A percentile compares a stretch with the other conserved stretches of the same genome.
Evolutionary conservation across 140 eudicot genomes (phyloP).

Genomic region (Oenanthe javanica): DNA sequence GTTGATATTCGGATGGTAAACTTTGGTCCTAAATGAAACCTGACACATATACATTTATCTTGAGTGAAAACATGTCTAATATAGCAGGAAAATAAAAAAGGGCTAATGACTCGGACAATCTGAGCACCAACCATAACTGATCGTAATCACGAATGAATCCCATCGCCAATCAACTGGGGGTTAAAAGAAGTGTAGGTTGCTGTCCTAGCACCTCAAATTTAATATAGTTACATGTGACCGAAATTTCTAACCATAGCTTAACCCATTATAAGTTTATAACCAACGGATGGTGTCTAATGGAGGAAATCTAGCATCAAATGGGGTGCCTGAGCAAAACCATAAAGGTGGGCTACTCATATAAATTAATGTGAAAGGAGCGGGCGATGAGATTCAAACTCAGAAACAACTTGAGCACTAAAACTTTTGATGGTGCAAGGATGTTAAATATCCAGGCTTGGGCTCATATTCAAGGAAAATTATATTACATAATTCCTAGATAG

Average conservation of each 20-base stretch:
- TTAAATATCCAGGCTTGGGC: neutral
- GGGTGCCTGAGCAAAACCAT: too few relatives aligned
- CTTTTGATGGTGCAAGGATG: neutral
- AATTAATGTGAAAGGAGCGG: neutral
- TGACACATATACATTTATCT: neutral
- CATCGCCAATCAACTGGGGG: neutral
- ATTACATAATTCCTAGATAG: neutral
- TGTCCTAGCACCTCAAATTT: neutral
- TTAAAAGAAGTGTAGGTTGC: neutral
- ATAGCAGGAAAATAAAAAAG: too few relatives aligned
- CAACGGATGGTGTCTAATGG: too few relatives aligned
- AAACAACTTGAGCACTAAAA: neutral
- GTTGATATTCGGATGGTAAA: slow-evolving; percentile 70
- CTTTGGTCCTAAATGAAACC: slow-evolving; percentile 66
- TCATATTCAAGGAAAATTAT: too few relatives aligned
- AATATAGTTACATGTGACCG: neutral
- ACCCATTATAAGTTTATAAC: neutral
- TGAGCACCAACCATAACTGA: neutral
- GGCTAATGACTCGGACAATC: too few relatives aligned
- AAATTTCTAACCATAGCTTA: neutral
- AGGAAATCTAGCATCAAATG: too few relatives aligned
- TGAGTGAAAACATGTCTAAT: neutral
- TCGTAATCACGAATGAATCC: neutral
- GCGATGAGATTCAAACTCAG: neutral
- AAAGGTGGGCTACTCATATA: neutral